phyloP scores from a whole-genome alignment of 257 asterid species.

The Parsonsia alboflavescens region DNA sequence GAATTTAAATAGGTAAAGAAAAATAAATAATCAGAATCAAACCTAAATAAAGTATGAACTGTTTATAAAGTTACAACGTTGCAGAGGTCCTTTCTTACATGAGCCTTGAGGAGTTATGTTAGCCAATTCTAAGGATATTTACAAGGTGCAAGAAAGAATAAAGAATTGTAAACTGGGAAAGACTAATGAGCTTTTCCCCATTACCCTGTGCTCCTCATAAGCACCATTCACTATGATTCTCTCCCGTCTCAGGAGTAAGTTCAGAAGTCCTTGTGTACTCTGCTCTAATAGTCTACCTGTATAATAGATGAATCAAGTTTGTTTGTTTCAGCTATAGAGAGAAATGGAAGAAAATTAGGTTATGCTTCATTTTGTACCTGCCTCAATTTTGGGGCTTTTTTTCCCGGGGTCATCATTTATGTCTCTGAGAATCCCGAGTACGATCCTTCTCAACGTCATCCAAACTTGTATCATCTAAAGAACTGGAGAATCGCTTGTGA shows the following conservation, averaged over 20 bases:
- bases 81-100: background rate
- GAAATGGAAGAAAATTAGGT: background rate
- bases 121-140: background rate
- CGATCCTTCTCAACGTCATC: conserved; percentile 55
- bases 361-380: conserved; percentile 30
- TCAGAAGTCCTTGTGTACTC: conserved; percentile 29
- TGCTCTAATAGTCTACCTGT: conserved; percentile 47
- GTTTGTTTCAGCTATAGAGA: background rate
- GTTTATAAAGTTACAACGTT: background rate
- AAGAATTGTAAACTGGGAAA: background rate
- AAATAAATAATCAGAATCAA: background rate
- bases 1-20: too few species aligned
- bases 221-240: conserved; percentile 31
- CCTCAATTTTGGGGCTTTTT: conserved; percentile 37
- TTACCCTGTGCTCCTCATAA: conserved; percentile 31
- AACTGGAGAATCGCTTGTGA: conserved; percentile 36
- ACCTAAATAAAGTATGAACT: background rate
- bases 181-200: conserved; percentile 38
- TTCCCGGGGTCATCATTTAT: conserved; percentile 28
- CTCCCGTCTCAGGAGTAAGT: conserved; percentile 40
- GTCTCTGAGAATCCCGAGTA: conserved; percentile 50
- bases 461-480: conserved; percentile 32
- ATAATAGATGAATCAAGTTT: background rate
- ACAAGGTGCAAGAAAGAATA: conserved; percentile 4
- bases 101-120: background rate